Evolutionary conservation across 2,329 filamentous ascomycete species (phyloP).

Genomic region (Aureobasidium melanogenum): DNA sequence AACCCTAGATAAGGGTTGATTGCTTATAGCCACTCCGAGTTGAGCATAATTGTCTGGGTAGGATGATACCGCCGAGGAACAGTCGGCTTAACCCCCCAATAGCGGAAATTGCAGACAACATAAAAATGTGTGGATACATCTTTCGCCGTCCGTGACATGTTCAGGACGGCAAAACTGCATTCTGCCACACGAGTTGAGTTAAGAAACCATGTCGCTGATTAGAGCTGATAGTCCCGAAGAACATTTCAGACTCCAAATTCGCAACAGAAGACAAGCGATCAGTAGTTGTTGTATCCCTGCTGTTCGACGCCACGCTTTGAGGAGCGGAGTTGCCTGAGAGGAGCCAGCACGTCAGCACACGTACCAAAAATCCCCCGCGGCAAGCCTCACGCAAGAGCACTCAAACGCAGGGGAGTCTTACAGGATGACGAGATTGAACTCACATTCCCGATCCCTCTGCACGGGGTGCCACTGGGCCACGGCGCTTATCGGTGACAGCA

Average conservation of each 20-base stretch:
- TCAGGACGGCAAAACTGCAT: slow-evolving; percentile 35
- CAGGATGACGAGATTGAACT: slow-evolving; percentile 67
- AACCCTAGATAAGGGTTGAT: background rate
- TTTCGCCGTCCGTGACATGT: slow-evolving; percentile 29
- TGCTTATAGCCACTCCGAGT: slow-evolving; percentile 6
- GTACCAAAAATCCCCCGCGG: slow-evolving; percentile 53
- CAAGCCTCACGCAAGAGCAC: slow-evolving; percentile 67
- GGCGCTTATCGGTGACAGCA: slow-evolving; percentile 55
- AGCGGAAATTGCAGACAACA: slow-evolving; percentile 14
- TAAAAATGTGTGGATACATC: slow-evolving; percentile 16
- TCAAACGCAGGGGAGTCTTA: slow-evolving; percentile 65
- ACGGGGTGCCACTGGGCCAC: slow-evolving; percentile 65
- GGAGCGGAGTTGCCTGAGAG: slow-evolving; percentile 43
- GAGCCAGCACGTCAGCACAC: slow-evolving; percentile 35
- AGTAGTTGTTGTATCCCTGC: slow-evolving; percentile 40
- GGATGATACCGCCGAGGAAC: background rate
- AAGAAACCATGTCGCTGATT: slow-evolving; percentile 21
- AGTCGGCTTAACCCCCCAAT: slow-evolving; percentile 1
- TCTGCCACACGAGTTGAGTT: slow-evolving; percentile 29
- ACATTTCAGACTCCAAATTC: background rate
- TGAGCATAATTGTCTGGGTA: slow-evolving; percentile 10
- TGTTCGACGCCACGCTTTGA: slow-evolving; percentile 43
- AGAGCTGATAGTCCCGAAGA: background rate
- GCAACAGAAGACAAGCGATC: slow-evolving; percentile 21
- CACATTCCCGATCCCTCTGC: slow-evolving; percentile 94